phyloP scores from a whole-genome alignment of 371 early-diverging fungal genomes.

The Syncephalastrum sp. region DNA sequence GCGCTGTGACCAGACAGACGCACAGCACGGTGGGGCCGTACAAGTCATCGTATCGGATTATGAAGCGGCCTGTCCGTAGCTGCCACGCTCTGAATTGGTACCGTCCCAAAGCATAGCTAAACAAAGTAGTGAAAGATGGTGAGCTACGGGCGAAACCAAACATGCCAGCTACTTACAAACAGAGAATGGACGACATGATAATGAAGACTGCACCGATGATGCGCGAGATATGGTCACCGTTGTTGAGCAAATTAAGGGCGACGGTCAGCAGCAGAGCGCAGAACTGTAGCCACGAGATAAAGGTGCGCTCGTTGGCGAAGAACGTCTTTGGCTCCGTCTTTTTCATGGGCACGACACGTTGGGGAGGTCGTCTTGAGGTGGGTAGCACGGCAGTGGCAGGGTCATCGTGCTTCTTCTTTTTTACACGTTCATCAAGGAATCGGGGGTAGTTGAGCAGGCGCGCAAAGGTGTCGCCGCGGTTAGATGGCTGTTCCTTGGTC shows the following conservation, averaged over 20 bases:
- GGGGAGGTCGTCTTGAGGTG: slow-evolving; percentile 1
- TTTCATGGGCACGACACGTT: slow-evolving; percentile 9
- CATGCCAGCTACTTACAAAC: slow-evolving; percentile 26
- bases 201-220: slow-evolving; percentile 46
- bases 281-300: slow-evolving; percentile 86
- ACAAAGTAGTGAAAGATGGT: not conserved
- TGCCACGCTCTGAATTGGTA: slow-evolving; percentile 42
- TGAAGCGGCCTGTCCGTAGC: slow-evolving; percentile 24
- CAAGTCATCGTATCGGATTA: slow-evolving; percentile 25
- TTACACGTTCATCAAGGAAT: not conserved
- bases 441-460: slow-evolving; percentile 8
- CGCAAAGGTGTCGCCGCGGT: slow-evolving; percentile 8
- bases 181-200: slow-evolving; percentile 23
- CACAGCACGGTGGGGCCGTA: slow-evolving; percentile 28
- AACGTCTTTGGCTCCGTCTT: slow-evolving; percentile 85
- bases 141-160: not conserved
- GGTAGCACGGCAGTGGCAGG: too few species aligned
- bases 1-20: slow-evolving; percentile 21
- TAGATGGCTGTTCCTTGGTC: not conserved
- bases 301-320: slow-evolving; percentile 95
- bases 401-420: slow-evolving; percentile 4
- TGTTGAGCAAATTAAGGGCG: slow-evolving; percentile 79
- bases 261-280: slow-evolving; percentile 73
- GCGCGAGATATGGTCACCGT: slow-evolving; percentile 57
- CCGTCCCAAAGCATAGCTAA: slow-evolving; percentile 35